Evolutionary conservation across 2,329 filamentous ascomycete species (phyloP), one percentile per base, ranked within the genome.

Genomic region (Alternaria ventricosa): DNA sequence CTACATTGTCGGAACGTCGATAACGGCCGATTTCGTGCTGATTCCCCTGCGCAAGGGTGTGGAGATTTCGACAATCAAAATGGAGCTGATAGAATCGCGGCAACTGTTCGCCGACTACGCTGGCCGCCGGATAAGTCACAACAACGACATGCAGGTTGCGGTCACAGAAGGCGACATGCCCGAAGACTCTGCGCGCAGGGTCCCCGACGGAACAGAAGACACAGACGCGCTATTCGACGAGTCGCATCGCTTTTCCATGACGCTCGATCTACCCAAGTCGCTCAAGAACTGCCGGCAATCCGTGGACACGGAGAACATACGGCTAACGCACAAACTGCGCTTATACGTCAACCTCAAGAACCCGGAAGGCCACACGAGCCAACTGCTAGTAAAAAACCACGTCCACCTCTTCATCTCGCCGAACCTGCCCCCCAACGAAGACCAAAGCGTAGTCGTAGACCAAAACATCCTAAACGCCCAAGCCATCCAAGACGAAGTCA

Each of bases 331-430:
- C 80, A 97, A 97, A 82, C 87, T 98, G 70, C 95, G 95, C 82
- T 87, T 98, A 75, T 93, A 93, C 54, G 90, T 98, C 64, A 93
- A 95, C 50, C 87, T 99, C 43, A 91, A 94, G 80, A 98, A 99
- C 73, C 95, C 96, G 0, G 96, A 99, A 77, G 95, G 94, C 0
- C 96, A 98, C 76, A 87, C 94, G 59, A 97, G 94, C 60, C 95
- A 98, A 89, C 88, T 97, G 56, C 91, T 95, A 56, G 95, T 95
- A 50, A 96, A 94, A 45, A 88, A 98, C 30, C 94, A 96, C 2
- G 88, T 98, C 15, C 93, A 93, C 58, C 90, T 99, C 43, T 97
- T 97, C 81, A 97, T 98, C 70, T 99, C 96, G 6, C 95, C 96
- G 0, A 96, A 96, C 75, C 89, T 97, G 73, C 91, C 93, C 0